A percentile compares a stretch with the other conserved stretches of the same genome.
Conservation (phyloP, 129 eudicot genomes). For the Tagetes erecta region DNA sequence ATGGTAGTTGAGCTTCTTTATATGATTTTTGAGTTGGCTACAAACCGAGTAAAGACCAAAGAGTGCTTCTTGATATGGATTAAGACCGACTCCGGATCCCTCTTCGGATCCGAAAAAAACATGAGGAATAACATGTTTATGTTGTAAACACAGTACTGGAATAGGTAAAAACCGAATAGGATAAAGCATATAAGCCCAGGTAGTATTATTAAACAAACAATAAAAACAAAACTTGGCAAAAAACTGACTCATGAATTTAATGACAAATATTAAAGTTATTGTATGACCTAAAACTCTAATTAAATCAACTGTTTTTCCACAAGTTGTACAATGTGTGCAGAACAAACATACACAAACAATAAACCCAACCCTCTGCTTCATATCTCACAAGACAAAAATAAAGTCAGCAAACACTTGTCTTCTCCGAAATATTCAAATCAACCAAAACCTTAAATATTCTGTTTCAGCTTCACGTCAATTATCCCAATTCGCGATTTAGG, state of each 20-base stretch:
- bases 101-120: neutral
- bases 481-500: constrained; percentile 80
- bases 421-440: neutral
- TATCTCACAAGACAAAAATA: neutral
- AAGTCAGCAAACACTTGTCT: constrained; percentile 2
- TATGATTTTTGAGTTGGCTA: no score
- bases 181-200: neutral
- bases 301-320: constrained; percentile 14
- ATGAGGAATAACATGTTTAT: neutral
- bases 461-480: constrained; percentile 62
- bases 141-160: neutral
- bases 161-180: neutral
- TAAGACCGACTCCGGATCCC: no score
- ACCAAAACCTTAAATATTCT: constrained; percentile 41
- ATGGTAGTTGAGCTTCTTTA: no score
- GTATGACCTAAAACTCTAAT: constrained; percentile 31
- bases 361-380: constrained; percentile 17
- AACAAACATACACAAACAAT: constrained; percentile 35
- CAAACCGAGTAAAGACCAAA: no score
- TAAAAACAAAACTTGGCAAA: neutral
- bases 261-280: constrained; percentile 21
- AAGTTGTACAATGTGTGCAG: constrained; percentile 13
- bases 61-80: no score
- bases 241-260: neutral
- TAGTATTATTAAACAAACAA: neutral